Evolutionary conservation across 176 grass and related monocot genomes (phyloP).

Genomic region (Aegilops tauschii): DNA sequence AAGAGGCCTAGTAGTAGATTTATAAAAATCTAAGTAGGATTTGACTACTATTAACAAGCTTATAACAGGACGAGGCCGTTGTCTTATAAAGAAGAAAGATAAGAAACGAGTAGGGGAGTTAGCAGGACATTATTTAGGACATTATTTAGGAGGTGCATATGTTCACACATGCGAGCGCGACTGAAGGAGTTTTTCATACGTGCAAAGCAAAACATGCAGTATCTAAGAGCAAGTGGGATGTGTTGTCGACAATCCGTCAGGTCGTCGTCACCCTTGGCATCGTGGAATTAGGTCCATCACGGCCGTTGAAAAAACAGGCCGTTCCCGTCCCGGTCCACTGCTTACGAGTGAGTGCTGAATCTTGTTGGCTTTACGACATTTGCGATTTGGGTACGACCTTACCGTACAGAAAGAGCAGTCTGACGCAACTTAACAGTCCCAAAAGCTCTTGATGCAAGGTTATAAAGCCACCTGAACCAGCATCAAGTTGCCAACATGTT

Average conservation of each 20-base stretch:
- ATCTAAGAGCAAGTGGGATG: neutral
- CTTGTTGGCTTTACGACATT: constrained; percentile 33
- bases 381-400: constrained; percentile 14
- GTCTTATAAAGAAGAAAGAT: neutral
- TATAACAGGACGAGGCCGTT: neutral
- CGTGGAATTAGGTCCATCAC: neutral
- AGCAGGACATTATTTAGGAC: neutral
- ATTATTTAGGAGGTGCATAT: neutral
- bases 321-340: neutral
- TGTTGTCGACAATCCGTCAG: constrained; percentile 7
- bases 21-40: neutral
- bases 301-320: neutral
- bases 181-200: neutral
- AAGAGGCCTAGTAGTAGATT: neutral
- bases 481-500: neutral
- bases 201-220: neutral
- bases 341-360: constrained; percentile 16
- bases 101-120: neutral
- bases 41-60: neutral
- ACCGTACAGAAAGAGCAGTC: neutral
- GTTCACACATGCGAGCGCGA: neutral
- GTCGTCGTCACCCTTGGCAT: neutral
- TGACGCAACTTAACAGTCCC: neutral
- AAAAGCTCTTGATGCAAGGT: neutral
- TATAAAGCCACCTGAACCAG: neutral